Conservation (phyloP, 169 alveolate species). For the Miamiensis avidus region DNA sequence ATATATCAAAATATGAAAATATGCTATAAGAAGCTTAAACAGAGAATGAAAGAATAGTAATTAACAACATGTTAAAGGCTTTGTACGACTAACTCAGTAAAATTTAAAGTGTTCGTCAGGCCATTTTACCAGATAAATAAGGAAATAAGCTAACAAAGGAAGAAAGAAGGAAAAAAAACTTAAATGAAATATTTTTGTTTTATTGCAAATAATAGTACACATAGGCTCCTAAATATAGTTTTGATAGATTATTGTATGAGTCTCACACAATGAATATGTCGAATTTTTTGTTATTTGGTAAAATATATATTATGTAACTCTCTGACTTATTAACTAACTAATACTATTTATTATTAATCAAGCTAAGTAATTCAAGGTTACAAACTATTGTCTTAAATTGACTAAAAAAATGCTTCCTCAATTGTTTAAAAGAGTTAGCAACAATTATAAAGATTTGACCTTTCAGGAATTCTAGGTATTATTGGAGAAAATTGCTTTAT, state of each 20-base stretch:
- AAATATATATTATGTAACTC: too few relatives aligned
- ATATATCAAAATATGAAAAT: background rate
- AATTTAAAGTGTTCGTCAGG: background rate
- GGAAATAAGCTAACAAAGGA: background rate
- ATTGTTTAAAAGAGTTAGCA: background rate
- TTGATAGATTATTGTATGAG: background rate
- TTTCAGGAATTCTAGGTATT: background rate
- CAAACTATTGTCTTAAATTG: background rate
- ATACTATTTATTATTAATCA: too few relatives aligned
- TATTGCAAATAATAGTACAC: background rate
- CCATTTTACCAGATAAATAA: background rate
- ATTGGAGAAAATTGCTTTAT: background rate
- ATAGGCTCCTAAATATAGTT: background rate
- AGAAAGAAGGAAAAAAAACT: background rate
- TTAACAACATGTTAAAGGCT: background rate
- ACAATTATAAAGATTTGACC: background rate
- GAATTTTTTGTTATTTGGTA: background rate
- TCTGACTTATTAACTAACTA: too few relatives aligned
- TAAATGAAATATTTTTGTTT: background rate
- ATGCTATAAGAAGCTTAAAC: background rate
- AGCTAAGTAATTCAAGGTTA: background rate
- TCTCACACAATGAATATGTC: background rate
- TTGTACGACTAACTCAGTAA: background rate
- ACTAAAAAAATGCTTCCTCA: background rate
- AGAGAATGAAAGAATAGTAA: background rate